phyloP scores from a whole-genome alignment of 2,329 filamentous ascomycete species.

The Colletotrichum spinosum region DNA sequence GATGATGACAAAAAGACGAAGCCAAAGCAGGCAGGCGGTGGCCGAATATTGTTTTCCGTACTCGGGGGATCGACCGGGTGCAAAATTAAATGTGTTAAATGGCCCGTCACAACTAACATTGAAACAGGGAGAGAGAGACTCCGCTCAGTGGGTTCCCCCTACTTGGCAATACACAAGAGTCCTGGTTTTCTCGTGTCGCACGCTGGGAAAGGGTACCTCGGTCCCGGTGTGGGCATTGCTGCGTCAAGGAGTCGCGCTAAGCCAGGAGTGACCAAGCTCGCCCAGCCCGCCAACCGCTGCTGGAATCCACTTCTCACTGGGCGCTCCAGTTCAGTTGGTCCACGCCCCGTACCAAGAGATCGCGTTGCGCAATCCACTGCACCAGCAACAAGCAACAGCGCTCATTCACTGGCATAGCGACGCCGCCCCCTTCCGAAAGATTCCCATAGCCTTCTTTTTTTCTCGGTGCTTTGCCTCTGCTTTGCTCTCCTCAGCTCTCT shows the following conservation, averaged over 20 bases:
- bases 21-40: too few species aligned
- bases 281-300: conserved; percentile 33
- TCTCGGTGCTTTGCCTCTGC: background rate
- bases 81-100: conserved; percentile 5
- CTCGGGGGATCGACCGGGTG: conserved; percentile 30
- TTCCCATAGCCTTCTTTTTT: conserved; percentile 23
- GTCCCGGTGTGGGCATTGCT: conserved; percentile 16
- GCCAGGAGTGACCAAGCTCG: conserved; percentile 32
- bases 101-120: conserved; percentile 31
- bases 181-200: conserved; percentile 16
- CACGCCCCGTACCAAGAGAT: conserved; percentile 37
- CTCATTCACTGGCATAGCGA: conserved; percentile 6
- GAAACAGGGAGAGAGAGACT: conserved; percentile 24
- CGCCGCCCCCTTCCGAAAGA: conserved; percentile 11
- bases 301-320: conserved; percentile 35
- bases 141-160: too few species aligned
- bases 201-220: conserved; percentile 21
- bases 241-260: conserved; percentile 18
- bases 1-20: too few species aligned
- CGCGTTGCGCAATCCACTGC: conserved; percentile 34
- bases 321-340: conserved; percentile 35
- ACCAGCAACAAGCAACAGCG: background rate
- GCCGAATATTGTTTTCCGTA: too few species aligned
- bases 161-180: too few species aligned
- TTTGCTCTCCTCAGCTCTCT: too few species aligned